Evolutionary conservation across 225 moss, liverwort and hornwort genomes (phyloP).

Genomic region (Anthoceros angustus): DNA sequence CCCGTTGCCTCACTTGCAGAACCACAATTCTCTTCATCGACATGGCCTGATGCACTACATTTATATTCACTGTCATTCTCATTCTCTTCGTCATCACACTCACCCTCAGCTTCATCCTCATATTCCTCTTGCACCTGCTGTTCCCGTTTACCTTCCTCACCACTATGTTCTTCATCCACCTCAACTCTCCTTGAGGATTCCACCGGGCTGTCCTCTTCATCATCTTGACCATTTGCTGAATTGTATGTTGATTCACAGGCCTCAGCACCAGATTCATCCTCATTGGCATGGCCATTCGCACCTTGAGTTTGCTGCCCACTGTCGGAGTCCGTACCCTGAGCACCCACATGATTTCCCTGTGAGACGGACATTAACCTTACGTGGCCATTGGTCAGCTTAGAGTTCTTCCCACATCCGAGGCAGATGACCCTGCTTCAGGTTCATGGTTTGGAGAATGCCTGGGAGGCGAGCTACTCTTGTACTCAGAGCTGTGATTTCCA

Average conservation of each 20-base stretch:
- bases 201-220: background rate
- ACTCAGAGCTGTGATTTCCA: background rate
- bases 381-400: background rate
- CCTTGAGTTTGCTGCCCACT: background rate
- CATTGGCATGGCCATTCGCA: background rate
- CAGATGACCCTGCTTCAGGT: background rate
- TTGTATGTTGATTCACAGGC: background rate
- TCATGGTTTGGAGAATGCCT: background rate
- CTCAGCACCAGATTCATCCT: background rate
- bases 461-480: background rate
- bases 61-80: background rate
- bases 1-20: constrained; percentile 13
- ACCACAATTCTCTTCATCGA: constrained; percentile 9
- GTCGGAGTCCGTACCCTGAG: background rate
- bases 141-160: constrained; percentile 10
- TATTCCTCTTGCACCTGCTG: constrained; percentile 13
- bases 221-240: background rate
- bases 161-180: constrained; percentile 6
- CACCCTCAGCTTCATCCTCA: constrained; percentile 20
- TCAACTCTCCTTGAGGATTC: background rate
- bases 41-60: background rate
- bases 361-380: background rate
- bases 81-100: constrained; percentile 20
- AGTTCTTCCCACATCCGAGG: background rate
- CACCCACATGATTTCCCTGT: too few relatives aligned